Conservation (phyloP, 2,329 filamentous ascomycete genomes). For the Hypoxylon sp. region DNA sequence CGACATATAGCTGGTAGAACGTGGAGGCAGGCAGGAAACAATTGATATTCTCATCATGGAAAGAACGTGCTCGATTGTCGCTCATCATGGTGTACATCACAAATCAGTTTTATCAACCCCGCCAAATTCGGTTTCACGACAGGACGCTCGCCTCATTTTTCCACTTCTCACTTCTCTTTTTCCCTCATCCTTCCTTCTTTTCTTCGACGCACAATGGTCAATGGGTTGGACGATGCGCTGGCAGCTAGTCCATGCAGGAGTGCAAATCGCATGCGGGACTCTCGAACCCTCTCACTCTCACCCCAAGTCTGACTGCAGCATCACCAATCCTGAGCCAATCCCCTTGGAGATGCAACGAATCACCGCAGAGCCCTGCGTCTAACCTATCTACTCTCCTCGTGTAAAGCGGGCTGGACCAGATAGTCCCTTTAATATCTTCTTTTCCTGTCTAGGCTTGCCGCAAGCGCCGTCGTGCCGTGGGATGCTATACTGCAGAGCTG, state of each 20-base stretch:
- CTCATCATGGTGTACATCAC: background rate
- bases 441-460: conserved; percentile 15
- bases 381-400: conserved; percentile 8
- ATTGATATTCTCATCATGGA: no score
- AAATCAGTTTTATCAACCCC: background rate
- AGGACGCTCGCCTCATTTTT: conserved; percentile 25
- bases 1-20: no score
- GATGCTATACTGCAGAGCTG: conserved; percentile 14
- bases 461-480: conserved; percentile 10
- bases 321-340: conserved; percentile 34
- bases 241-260: conserved; percentile 25
- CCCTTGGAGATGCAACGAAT: conserved; percentile 32
- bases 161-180: background rate
- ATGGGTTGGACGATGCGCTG: conserved; percentile 33
- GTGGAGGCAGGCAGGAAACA: no score
- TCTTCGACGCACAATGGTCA: conserved; percentile 24
- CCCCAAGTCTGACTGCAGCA: conserved; percentile 33
- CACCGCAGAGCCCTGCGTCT: conserved; percentile 24
- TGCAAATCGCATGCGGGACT: conserved; percentile 17
- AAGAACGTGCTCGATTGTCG: no score
- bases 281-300: background rate
- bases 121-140: conserved; percentile 15
- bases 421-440: background rate
- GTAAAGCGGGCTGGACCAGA: conserved; percentile 3
- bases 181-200: conserved; percentile 24